Evolutionary conservation across 768 basidiomycete species (phyloP), one percentile per base, ranked within the genome.

Genomic region (Termitomyces sp.): DNA sequence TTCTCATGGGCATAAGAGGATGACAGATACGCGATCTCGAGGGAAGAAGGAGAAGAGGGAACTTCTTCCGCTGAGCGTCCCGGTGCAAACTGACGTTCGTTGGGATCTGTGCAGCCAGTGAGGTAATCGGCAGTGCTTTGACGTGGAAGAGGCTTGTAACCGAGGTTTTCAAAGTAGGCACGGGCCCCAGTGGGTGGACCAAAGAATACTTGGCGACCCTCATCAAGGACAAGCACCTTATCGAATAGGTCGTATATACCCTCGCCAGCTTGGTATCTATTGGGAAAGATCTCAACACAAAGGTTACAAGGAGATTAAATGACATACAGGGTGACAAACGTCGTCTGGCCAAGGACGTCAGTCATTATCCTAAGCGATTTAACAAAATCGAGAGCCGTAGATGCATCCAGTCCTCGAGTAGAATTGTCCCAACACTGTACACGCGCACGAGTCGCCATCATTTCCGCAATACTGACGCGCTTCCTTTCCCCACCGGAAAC

Each of bases 121-220:
- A 95, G 80, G 70, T 90, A 95, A 69, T 95, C 93, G 10, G 92
- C 85, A 14, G 89, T 91, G 64, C 85, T 91, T 71, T 95, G 93
- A 41, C 92, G 86, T 56, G 89, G 88, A 28, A 90, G 83, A 20
- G 89, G 61, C 40, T 82, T 82, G 72, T 85, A 92, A 18, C 93
- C 91, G 46, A 93, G 74, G 33, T 72, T 71, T 64, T 90, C 82
- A 65, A 97, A 94, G 74, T 95, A 95, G 1, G 74, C 74, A 16
- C 91, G 83, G 16, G 94, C 94, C 61, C 87, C 81, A 8, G 79
- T 75, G 4, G 85, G 81, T 7, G 87, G 83, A 32, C 94, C 94
- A 66, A 82, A 91, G 77, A 86, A 96, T 12, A 91, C 88, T 70
- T 90, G 88, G 30, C 81, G 88, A 10, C 93, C 91, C 64, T 89